phyloP scores from a whole-genome alignment of 495 filamentous ascomycete species.

The Rusavskia elegans region DNA sequence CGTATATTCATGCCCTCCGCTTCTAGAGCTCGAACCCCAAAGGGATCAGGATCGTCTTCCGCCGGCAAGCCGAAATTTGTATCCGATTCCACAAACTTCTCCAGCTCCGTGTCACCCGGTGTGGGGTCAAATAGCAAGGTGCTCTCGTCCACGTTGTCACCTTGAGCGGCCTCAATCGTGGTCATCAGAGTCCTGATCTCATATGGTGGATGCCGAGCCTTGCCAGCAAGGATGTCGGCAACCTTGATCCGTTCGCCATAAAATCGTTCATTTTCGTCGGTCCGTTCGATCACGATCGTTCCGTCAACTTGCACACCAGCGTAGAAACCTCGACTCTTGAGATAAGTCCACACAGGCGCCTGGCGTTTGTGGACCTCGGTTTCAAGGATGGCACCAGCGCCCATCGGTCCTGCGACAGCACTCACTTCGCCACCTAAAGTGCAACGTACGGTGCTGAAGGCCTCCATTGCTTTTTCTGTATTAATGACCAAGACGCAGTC shows the following conservation, averaged over 20 bases:
- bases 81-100: slow-evolving; percentile 19
- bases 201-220: slow-evolving; percentile 50
- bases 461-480: slow-evolving; percentile 59
- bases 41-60: slow-evolving; percentile 72
- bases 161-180: slow-evolving; percentile 75
- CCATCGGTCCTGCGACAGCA: slow-evolving; percentile 65
- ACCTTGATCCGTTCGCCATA: slow-evolving; percentile 59
- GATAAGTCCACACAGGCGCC: slow-evolving; percentile 70
- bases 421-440: slow-evolving; percentile 68
- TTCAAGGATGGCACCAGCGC: slow-evolving; percentile 55
- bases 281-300: slow-evolving; percentile 68
- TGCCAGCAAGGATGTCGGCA: slow-evolving; percentile 69
- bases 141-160: slow-evolving; percentile 55
- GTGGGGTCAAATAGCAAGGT: slow-evolving; percentile 43
- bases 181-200: slow-evolving; percentile 52
- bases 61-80: slow-evolving; percentile 55
- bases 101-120: slow-evolving; percentile 56
- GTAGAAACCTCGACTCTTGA: slow-evolving; percentile 76
- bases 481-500: slow-evolving; percentile 88
- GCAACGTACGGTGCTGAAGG: slow-evolving; percentile 60
- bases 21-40: slow-evolving; percentile 71
- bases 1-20: slow-evolving; percentile 72
- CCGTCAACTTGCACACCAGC: slow-evolving; percentile 72
- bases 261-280: slow-evolving; percentile 79
- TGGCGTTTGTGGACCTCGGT: slow-evolving; percentile 54